phyloP scores from a whole-genome alignment of 192 early-diverging fungal genomes.

The Coemansia sp. region DNA sequence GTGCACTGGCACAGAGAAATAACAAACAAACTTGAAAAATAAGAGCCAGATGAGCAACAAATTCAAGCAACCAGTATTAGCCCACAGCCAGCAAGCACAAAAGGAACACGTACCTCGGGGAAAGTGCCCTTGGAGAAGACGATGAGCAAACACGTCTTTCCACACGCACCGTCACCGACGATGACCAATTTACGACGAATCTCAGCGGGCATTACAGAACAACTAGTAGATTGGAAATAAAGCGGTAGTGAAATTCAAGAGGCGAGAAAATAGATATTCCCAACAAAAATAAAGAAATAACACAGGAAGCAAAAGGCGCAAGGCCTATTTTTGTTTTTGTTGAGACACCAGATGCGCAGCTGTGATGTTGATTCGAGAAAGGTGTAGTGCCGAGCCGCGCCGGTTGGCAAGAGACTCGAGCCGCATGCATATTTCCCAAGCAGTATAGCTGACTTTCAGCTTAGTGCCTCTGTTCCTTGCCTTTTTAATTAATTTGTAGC shows the following conservation, averaged over 20 bases:
- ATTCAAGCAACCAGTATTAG: background rate
- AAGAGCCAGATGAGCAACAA: background rate
- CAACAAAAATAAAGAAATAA: conserved; percentile 14
- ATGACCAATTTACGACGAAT: conserved; percentile 77
- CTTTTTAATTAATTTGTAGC: background rate
- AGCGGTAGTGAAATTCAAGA: conserved; percentile 7
- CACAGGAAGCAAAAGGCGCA: background rate
- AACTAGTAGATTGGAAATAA: conserved; percentile 4
- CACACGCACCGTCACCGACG: conserved; percentile 91
- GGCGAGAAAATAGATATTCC: background rate
- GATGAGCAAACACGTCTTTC: conserved; percentile 87
- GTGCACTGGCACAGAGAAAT: background rate
- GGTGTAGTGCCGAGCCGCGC: conserved; percentile 4
- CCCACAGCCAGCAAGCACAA: background rate
- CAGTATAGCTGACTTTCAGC: no score
- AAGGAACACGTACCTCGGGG: conserved; percentile 66
- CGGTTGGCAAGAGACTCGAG: background rate
- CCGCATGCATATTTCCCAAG: background rate
- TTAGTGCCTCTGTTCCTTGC: background rate
- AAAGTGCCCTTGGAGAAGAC: conserved; percentile 82
- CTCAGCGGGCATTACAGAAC: conserved; percentile 39
- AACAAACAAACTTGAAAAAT: background rate
- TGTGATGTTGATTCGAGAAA: background rate
- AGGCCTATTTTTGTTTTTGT: background rate
- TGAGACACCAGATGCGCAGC: conserved; percentile 2